Evolutionary conservation across 257 asterid genomes (phyloP).

Genomic region (Ophiorrhiza pumila): DNA sequence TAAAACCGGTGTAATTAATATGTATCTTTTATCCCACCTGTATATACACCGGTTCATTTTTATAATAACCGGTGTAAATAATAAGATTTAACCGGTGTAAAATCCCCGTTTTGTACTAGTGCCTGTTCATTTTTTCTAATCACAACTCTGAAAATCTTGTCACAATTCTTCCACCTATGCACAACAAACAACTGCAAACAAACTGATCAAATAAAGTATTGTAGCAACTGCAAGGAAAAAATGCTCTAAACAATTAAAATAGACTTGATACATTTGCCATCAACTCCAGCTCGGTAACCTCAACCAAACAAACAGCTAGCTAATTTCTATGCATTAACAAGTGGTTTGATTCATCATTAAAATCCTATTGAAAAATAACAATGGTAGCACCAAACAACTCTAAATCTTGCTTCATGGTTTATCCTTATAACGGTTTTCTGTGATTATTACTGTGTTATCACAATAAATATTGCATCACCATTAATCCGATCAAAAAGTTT

Average conservation of each 20-base stretch:
- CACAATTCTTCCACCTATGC: conserved; percentile 87
- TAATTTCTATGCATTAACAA: conserved; percentile 75
- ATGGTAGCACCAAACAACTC: conserved; percentile 87
- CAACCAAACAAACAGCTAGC: conserved; percentile 96
- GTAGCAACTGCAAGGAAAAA: not conserved
- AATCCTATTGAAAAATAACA: conserved; percentile 97
- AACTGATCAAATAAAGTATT: not conserved
- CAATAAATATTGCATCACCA: no score
- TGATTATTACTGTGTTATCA: no score
- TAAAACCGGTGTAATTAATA: no score
- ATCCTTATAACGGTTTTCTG: no score
- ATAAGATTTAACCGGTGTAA: no score
- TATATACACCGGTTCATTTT: no score
- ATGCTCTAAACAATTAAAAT: conserved; percentile 11
- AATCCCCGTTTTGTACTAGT: no score
- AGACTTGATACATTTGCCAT: conserved; percentile 93
- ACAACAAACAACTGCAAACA: conserved; percentile 12
- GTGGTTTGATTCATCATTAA: conserved; percentile 95
- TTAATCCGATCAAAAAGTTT: no score
- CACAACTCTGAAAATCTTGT: conserved; percentile 93
- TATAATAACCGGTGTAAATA: no score
- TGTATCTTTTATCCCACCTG: no score
- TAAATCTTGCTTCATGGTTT: no score
- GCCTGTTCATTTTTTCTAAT: conserved; percentile 75
- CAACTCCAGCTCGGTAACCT: conserved; percentile 88